Conservation (phyloP, 2,329 filamentous ascomycete genomes). For the Aspergillus sp. region DNA sequence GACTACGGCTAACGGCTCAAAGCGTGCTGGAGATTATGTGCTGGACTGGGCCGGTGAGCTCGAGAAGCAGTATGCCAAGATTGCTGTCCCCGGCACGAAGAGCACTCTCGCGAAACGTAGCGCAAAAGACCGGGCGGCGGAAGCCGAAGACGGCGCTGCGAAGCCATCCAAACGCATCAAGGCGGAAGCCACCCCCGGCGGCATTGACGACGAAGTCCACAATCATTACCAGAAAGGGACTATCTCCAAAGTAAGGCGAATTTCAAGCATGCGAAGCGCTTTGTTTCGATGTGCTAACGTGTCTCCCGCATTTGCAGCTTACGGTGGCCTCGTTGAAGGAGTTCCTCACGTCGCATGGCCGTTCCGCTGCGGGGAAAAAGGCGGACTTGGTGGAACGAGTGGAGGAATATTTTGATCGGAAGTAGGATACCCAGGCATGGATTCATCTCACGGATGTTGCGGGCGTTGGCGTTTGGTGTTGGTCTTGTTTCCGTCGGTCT, state of each 20-base stretch:
- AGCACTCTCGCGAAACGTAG: slow-evolving; percentile 50
- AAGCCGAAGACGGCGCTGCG: slow-evolving; percentile 23
- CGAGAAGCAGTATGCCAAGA: slow-evolving; percentile 54
- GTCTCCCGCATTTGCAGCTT: slow-evolving; percentile 30
- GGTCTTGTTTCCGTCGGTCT: no score
- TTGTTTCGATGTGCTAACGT: slow-evolving; percentile 4
- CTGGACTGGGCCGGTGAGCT: slow-evolving; percentile 73
- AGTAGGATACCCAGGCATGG: slow-evolving; percentile 22
- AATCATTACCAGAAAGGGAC: slow-evolving; percentile 42
- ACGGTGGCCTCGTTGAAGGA: slow-evolving; percentile 48
- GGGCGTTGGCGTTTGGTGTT: neutral
- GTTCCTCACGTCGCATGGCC: slow-evolving; percentile 45
- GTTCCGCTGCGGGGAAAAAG: slow-evolving; percentile 48
- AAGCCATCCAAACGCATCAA: slow-evolving; percentile 49
- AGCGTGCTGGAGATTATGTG: slow-evolving; percentile 74
- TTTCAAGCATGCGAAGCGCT: neutral
- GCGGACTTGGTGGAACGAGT: slow-evolving; percentile 51
- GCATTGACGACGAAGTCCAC: slow-evolving; percentile 40
- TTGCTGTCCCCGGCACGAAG: slow-evolving; percentile 42
- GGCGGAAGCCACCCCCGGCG: slow-evolving; percentile 27
- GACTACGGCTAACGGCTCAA: neutral
- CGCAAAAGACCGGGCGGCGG: slow-evolving; percentile 24
- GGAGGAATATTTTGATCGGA: slow-evolving; percentile 48
- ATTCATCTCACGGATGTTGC: neutral
- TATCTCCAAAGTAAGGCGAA: slow-evolving; percentile 38